Evolutionary conservation across 345 rosid species (phyloP).

Genomic region (Iberis pinnata): DNA sequence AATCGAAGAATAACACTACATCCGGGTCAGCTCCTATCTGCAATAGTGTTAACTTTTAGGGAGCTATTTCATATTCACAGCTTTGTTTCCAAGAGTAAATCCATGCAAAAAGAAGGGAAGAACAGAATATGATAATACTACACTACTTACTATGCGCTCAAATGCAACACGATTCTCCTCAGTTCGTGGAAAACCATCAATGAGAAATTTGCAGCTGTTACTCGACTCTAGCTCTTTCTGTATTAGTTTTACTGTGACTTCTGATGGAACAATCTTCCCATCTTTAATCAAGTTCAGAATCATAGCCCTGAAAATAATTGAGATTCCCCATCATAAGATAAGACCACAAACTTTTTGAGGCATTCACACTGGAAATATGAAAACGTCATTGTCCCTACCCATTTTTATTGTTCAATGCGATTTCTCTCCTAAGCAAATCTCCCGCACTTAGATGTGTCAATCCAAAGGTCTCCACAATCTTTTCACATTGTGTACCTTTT

Average conservation of each 20-base stretch:
- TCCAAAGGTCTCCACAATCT: slow-evolving; percentile 63
- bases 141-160: slow-evolving; percentile 53
- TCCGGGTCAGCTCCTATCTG: slow-evolving; percentile 62
- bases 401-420: slow-evolving; percentile 49
- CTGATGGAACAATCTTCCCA: slow-evolving; percentile 84
- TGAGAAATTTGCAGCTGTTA: slow-evolving; percentile 50
- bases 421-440: slow-evolving; percentile 63
- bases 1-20: slow-evolving; percentile 62
- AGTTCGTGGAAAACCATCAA: slow-evolving; percentile 83
- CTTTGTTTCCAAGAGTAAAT: neutral
- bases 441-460: slow-evolving; percentile 69
- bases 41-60: neutral
- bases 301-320: slow-evolving; percentile 46
- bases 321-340: slow-evolving; percentile 17
- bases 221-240: slow-evolving; percentile 59
- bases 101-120: neutral
- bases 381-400: slow-evolving; percentile 37
- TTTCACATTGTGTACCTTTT: slow-evolving; percentile 78
- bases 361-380: neutral
- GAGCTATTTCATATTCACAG: slow-evolving; percentile 5
- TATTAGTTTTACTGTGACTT: slow-evolving; percentile 65
- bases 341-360: neutral
- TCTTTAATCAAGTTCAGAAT: slow-evolving; percentile 59
- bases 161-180: slow-evolving; percentile 79
- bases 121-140: neutral